Evolutionary conservation across 2,329 filamentous ascomycete species (phyloP).

Genomic region (Colletotrichum godetiae): DNA sequence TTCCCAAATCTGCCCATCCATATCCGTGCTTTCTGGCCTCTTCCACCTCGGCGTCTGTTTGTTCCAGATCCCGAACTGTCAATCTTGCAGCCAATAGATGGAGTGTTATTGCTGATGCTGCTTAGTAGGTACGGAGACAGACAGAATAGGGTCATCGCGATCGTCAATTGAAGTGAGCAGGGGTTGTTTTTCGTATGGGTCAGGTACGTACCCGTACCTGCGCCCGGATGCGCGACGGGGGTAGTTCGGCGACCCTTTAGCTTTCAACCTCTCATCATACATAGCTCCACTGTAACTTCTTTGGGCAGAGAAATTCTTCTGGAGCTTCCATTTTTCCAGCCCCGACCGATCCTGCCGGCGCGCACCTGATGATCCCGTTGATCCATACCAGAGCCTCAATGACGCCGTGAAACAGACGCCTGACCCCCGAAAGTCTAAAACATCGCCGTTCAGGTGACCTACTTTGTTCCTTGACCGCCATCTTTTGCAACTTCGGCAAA

Average conservation of each 20-base stretch:
- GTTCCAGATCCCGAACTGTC: conserved; percentile 16
- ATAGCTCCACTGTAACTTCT: conserved; percentile 13
- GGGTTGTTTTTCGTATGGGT: neutral
- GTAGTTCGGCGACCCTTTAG: conserved; percentile 17
- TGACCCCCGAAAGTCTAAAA: conserved; percentile 5
- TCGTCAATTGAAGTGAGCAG: neutral
- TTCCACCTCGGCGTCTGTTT: conserved; percentile 20
- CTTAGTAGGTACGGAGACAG: no score
- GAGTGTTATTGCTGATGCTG: neutral
- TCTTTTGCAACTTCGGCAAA: neutral
- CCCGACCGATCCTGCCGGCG: conserved; percentile 19
- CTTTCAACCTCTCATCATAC: neutral
- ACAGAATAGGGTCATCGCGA: neutral
- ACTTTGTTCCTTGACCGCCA: neutral
- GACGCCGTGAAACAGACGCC: conserved; percentile 30
- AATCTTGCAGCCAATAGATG: neutral
- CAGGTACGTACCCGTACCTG: conserved; percentile 12
- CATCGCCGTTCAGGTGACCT: conserved; percentile 21
- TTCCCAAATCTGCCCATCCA: conserved; percentile 8
- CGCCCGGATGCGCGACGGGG: conserved; percentile 5
- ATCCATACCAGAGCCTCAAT: conserved; percentile 26
- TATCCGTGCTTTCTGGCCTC: neutral
- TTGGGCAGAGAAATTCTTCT: conserved; percentile 25
- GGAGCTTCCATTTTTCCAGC: conserved; percentile 32
- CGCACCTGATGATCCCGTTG: conserved; percentile 27